Evolutionary conservation across 1,284 basidiomycete genomes (phyloP), one percentile per base, ranked within the genome.

Genomic region (Cryptococcus sp.): DNA sequence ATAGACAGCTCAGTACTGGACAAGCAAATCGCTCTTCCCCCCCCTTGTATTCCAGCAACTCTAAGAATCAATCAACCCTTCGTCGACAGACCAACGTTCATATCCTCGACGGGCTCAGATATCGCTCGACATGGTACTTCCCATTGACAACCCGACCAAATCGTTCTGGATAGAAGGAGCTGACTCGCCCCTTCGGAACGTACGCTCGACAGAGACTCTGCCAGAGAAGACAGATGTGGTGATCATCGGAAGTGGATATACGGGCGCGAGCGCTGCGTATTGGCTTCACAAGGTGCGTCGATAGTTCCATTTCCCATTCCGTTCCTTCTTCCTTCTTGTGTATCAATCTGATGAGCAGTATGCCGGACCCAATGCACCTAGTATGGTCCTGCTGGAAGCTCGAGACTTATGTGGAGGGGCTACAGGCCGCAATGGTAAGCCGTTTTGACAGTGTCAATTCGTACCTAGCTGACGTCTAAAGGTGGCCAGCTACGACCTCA

Each of bases 351-450:
- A 31, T 7, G 28, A 21, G 24, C 25, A 47, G 42, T 50, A 16
- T 39, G 25, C 43, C 19, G 33, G 26, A 26, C 25, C 44, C 34
- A 23, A 39, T 18, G 35, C 41, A n/a, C 51, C 48, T 2, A 45
- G 21, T 18, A 47, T 67, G 16, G 48, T 66, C 28, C 18, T 67
- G 34, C 54, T 69, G 14, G 66, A 69, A 46, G 66, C 66, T 1
- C 37, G 66, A 26, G 59, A 63, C 34, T 26, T 61, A 2, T 63
- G 59, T 36, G 60, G 55, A 3, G 66, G 60, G 9, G 66, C 66
- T 2, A 60, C 57, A 9, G 65, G 64, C 2, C 49, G 64, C 21
- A 64, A 68, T 44, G 65, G 62, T 50, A 57, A 52, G 21, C 60
- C 51, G 21, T 26, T n/a, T 42, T 41, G 22, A 51, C 46, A 33